These are phyloP conservation scores for Onygena corvina DNA, from an alignment of 2,329 filamentous ascomycete species.

Conservation along the genomic window DNA sequence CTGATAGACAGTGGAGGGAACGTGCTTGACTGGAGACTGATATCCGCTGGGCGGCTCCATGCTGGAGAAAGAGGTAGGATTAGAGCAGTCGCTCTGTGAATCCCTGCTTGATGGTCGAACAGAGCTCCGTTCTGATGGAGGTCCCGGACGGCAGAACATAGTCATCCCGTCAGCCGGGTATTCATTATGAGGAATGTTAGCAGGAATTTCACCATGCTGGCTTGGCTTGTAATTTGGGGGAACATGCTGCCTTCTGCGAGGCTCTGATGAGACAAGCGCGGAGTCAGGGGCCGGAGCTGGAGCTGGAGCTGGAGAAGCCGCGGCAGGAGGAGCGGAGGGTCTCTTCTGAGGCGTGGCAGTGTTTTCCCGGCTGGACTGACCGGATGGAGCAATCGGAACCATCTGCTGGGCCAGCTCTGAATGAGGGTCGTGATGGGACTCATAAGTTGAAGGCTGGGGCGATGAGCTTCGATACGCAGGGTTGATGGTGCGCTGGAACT, in stretches of 20 bases:
- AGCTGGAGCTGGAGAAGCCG: conserved; percentile 18
- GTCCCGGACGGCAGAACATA: conserved; percentile 76
- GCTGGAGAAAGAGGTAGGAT: conserved; percentile 78
- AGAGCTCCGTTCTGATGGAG: conserved; percentile 57
- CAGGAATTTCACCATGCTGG: conserved; percentile 52
- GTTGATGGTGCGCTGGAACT: conserved; percentile 91
- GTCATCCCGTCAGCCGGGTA: conserved; percentile 96
- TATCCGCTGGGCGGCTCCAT: conserved; percentile 65
- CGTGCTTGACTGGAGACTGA: conserved; percentile 57
- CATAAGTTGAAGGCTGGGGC: conserved; percentile 82
- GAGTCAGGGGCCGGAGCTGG: background rate
- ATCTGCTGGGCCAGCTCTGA: conserved; percentile 59
- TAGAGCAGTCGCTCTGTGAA: conserved; percentile 81
- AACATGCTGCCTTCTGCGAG: conserved; percentile 28
- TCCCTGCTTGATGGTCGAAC: conserved; percentile 70
- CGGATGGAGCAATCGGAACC: conserved; percentile 42
- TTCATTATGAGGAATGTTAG: conserved; percentile 69
- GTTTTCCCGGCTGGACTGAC: conserved; percentile 40
- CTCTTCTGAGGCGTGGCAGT: conserved; percentile 43
- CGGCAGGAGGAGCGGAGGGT: conserved; percentile 15
- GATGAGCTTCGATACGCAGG: conserved; percentile 92
- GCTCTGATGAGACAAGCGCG: background rate
- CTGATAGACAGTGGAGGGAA: background rate
- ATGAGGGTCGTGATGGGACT: conserved; percentile 81
- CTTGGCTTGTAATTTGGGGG: conserved; percentile 42